Evolutionary conservation across 768 basidiomycete species (phyloP).

Genomic region (Lactifluus pinguis): DNA sequence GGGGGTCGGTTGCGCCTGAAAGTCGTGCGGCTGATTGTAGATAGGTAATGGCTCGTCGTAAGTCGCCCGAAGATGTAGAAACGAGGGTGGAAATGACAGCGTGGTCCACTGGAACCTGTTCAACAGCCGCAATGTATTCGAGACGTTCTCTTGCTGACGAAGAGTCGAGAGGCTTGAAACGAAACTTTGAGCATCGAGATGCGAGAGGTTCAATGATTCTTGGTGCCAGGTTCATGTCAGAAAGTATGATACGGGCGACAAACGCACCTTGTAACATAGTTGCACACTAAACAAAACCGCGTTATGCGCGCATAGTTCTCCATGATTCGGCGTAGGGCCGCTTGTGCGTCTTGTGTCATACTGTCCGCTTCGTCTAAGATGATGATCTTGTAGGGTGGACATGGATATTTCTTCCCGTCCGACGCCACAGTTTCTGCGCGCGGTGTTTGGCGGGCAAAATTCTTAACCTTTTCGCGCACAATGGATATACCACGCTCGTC

Average conservation of each 20-base stretch:
- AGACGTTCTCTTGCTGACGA: slow-evolving; percentile 68
- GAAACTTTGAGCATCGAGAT: slow-evolving; percentile 98
- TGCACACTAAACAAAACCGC: slow-evolving; percentile 95
- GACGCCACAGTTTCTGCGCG: slow-evolving; percentile 64
- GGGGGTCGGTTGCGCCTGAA: slow-evolving; percentile 62
- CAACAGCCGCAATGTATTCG: slow-evolving; percentile 67
- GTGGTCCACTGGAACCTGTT: slow-evolving; percentile 50
- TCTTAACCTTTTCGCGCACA: slow-evolving; percentile 97
- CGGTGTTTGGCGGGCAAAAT: slow-evolving; percentile 89
- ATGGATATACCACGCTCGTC: slow-evolving; percentile 97
- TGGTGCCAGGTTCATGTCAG: background rate
- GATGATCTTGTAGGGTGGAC: slow-evolving; percentile 97
- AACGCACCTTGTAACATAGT: slow-evolving; percentile 91
- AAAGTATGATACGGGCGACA: background rate
- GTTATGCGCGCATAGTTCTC: slow-evolving; percentile 97
- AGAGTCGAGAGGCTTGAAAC: slow-evolving; percentile 87
- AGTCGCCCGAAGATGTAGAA: slow-evolving; percentile 77
- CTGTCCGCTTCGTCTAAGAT: slow-evolving; percentile 99
- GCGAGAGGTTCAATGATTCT: slow-evolving; percentile 98
- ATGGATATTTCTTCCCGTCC: slow-evolving; percentile 81
- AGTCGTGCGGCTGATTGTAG: slow-evolving; percentile 92
- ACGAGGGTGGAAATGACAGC: slow-evolving; percentile 68
- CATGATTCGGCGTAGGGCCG: slow-evolving; percentile 96
- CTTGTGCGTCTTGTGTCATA: slow-evolving; percentile 99
- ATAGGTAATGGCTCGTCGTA: slow-evolving; percentile 95